Percentiles rank a stretch among this genome's conserved stretches.
phyloP scores from a whole-genome alignment of 2,329 filamentous ascomycete genomes.

The Emmonsiellopsis sp. region DNA sequence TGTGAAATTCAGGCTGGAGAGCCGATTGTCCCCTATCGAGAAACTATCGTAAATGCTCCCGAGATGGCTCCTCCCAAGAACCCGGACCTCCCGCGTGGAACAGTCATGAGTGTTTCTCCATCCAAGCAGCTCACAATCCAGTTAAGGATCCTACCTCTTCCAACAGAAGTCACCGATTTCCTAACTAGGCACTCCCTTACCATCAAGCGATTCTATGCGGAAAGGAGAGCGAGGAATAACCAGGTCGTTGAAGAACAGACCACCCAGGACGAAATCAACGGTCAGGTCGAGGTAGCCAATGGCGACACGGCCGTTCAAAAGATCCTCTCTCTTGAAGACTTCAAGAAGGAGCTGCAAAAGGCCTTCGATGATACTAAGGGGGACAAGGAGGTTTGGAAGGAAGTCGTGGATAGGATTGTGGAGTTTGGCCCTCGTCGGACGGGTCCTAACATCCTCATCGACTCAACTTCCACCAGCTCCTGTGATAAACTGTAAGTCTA shows the following conservation, averaged over 20 bases:
- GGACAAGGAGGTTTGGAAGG: conserved; percentile 67
- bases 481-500: conserved; percentile 55
- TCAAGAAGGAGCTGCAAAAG: conserved; percentile 60
- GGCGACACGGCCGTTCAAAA: conserved; percentile 52
- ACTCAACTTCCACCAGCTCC: conserved; percentile 63
- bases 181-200: conserved; percentile 69
- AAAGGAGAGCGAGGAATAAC: conserved; percentile 48
- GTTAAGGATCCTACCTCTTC: conserved; percentile 70
- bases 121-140: conserved; percentile 79
- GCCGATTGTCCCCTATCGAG: conserved; percentile 90
- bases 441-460: conserved; percentile 83
- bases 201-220: conserved; percentile 70
- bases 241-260: conserved; percentile 27
- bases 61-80: conserved; percentile 89
- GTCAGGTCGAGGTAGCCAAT: conserved; percentile 41
- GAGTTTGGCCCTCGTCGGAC: conserved; percentile 79
- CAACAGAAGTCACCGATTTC: conserved; percentile 71
- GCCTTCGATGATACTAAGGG: conserved; percentile 62
- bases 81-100: conserved; percentile 77
- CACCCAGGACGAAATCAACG: conserved; percentile 32
- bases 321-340: conserved; percentile 62
- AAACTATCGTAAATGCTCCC: conserved; percentile 76
- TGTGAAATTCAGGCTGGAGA: conserved; percentile 93
- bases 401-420: conserved; percentile 69
- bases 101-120: conserved; percentile 63